These are phyloP conservation scores for Lasiodiplodia theobromae DNA, from an alignment of 2,329 filamentous ascomycete species.

Conservation along the genomic window DNA sequence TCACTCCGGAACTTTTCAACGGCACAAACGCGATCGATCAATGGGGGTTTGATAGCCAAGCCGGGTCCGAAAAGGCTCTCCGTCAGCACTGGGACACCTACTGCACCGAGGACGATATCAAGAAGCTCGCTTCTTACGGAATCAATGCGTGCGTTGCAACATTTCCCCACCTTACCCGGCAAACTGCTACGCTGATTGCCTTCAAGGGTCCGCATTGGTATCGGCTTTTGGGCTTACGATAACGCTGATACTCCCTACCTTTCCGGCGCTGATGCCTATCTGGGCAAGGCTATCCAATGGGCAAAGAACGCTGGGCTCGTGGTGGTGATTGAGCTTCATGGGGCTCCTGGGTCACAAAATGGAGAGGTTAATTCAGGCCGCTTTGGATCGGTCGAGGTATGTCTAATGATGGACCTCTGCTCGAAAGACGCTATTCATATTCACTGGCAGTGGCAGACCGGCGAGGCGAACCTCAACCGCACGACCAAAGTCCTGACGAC, in stretches of 20 bases:
- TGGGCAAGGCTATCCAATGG: conserved; percentile 58
- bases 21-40: conserved; percentile 46
- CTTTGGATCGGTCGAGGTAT: conserved; percentile 19
- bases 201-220: conserved; percentile 55
- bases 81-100: conserved; percentile 46
- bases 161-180: background rate
- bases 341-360: conserved; percentile 61
- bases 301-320: conserved; percentile 53
- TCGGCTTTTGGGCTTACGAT: conserved; percentile 61
- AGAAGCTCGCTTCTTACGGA: conserved; percentile 47
- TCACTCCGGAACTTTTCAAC: conserved; percentile 46
- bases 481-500: conserved; percentile 48
- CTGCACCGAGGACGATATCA: conserved; percentile 52
- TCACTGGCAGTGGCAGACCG: conserved; percentile 41
- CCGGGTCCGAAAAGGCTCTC: conserved; percentile 41
- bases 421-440: background rate
- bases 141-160: conserved; percentile 40
- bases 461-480: conserved; percentile 46
- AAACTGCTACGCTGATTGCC: conserved; percentile 1
- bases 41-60: conserved; percentile 47
- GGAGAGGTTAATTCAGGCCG: conserved; percentile 54
- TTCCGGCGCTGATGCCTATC: conserved; percentile 55
- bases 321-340: conserved; percentile 61
- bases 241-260: conserved; percentile 54
- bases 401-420: background rate